Evolutionary conservation across 176 grass and related monocot genomes (phyloP), one percentile per base, ranked within the genome.

Genomic region (Phoenix dactylifera): DNA sequence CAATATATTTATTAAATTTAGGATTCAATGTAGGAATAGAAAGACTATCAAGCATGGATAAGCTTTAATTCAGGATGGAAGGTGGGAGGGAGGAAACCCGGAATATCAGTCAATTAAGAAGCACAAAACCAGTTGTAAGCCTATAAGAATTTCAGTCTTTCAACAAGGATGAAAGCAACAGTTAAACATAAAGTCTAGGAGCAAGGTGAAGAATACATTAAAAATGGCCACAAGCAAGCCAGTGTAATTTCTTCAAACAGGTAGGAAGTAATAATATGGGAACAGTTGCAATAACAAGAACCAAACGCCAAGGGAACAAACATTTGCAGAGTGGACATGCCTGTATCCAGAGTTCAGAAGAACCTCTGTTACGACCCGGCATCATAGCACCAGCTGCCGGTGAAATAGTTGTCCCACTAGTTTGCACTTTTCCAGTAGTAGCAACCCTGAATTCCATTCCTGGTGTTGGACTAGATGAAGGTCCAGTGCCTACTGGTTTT

Each of bases 281-380:
- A 76, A 4, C n/a, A 49, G 18, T 67, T 66, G 16, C 29, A 44
- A 20, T 4, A 54, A 18, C 54, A 23, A 24, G 9, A 52, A 16
- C 22, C 24, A 28, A 73, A 32, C 49, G 22, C 54, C 1, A 56
- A 3, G 18, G 44, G 58, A 80, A 24, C 44, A 20, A 66, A 67
- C 35, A 12, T 14, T 44, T 44, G 35, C 35, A 44, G 35, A 44
- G 10, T 44, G 35, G 9, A 44, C 68, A 35, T 84, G 77, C 90
- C 83, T 86, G 77, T 22, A 58, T 51, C 70, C 56, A 77, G 54
- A 80, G 75, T 72, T 89, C 82, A 30, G 68, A 22, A 72, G 76
- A 50, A 53, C 55, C 53, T 77, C 76, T 74, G 15, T 48, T 68
- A 51, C 78, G 77, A 67, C 58, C 22, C 24, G 75, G 69, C 35